Conservation (phyloP, 139 green algal genomes). For the Micromonas pusilla region DNA sequence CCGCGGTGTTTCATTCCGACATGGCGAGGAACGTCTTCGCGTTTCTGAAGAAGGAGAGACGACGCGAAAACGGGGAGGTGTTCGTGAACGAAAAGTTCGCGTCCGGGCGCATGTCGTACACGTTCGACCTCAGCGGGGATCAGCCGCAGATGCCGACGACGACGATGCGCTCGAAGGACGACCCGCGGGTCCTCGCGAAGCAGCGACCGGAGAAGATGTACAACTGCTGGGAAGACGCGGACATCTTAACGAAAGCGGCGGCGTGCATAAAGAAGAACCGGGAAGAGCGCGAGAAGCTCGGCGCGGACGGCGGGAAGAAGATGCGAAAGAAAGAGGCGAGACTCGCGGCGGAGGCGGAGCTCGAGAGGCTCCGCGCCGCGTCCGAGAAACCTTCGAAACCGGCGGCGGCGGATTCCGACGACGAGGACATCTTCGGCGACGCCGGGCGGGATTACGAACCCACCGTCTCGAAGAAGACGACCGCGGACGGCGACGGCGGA, state of each 20-base stretch:
- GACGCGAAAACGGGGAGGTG: too few species aligned
- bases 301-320: not conserved
- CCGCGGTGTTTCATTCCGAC: not conserved
- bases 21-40: not conserved
- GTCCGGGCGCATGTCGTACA: not conserved
- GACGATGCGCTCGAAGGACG: not conserved
- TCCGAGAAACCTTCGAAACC: not conserved
- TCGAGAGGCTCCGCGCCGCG: not conserved
- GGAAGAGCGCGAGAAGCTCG: not conserved
- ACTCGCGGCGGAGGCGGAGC: not conserved
- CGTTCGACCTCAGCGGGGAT: constrained; percentile 9
- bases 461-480: not conserved
- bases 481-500: not conserved
- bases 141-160: not conserved
- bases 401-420: not conserved
- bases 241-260: not conserved
- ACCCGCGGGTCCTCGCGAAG: not conserved
- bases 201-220: not conserved
- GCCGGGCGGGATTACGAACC: constrained; percentile 15
- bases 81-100: constrained; percentile 11
- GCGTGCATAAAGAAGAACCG: not conserved
- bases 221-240: not conserved
- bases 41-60: not conserved
- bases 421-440: constrained; percentile 24
- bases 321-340: too few species aligned